Percentiles rank a stretch among this genome's conserved stretches.
Conservation (phyloP, 805 yeast species). For the Schizosaccharomyces osmophilus region DNA sequence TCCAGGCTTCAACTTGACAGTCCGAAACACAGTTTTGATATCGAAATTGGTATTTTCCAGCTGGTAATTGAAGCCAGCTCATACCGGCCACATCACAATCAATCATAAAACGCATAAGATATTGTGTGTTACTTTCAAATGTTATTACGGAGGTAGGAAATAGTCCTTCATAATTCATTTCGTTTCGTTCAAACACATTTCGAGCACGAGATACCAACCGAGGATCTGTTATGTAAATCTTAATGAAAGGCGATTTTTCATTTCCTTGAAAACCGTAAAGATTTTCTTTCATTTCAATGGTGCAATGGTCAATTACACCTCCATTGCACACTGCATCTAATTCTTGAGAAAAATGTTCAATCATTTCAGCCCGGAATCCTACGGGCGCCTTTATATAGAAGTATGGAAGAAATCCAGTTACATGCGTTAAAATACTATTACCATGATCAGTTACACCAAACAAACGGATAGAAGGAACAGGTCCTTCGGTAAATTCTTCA, state of each 20-base stretch:
- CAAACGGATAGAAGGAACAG: constrained; percentile 38
- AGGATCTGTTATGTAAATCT: constrained; percentile 43
- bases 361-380: constrained; percentile 36
- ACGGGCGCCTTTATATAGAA: constrained; percentile 77
- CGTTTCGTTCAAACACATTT: constrained; percentile 64
- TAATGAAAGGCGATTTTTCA: constrained; percentile 52
- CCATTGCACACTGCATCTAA: constrained; percentile 5
- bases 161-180: constrained; percentile 27
- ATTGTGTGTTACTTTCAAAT: constrained; percentile 65
- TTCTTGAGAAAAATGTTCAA: constrained; percentile 11
- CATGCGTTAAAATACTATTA: constrained; percentile 68
- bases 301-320: constrained; percentile 38
- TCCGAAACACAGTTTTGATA: constrained; percentile 29
- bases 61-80: constrained; percentile 90
- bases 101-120: constrained; percentile 63
- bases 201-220: constrained; percentile 44
- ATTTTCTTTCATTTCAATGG: constrained; percentile 49
- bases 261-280: constrained; percentile 86
- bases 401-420: constrained; percentile 71
- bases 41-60: constrained; percentile 34
- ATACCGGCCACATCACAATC: constrained; percentile 47
- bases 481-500: constrained; percentile 51
- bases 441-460: constrained; percentile 84
- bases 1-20: constrained; percentile 63
- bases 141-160: constrained; percentile 29